Evolutionary conservation across 2,329 filamentous ascomycete species (phyloP).

Genomic region (Colletotrichum sp.): DNA sequence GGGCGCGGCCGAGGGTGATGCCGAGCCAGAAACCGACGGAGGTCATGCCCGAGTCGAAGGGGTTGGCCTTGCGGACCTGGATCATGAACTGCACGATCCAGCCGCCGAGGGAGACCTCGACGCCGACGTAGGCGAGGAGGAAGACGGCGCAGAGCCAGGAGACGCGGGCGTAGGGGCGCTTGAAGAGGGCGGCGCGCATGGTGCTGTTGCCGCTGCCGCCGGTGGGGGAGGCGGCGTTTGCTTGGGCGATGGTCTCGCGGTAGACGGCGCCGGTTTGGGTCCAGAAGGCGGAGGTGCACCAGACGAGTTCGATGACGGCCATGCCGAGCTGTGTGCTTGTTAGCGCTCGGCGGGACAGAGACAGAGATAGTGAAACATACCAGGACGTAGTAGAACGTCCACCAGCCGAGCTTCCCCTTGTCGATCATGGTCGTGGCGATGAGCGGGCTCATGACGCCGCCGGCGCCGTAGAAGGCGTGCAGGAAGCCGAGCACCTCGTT

Average conservation of each 20-base stretch:
- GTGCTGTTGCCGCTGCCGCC: constrained; percentile 26
- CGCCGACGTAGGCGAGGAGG: constrained; percentile 77
- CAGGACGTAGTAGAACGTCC: constrained; percentile 78
- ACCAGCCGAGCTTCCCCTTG: constrained; percentile 67
- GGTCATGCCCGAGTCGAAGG: constrained; percentile 75
- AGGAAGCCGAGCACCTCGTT: constrained; percentile 74
- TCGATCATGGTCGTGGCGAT: constrained; percentile 75
- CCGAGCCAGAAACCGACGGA: constrained; percentile 85
- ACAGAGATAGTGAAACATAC: constrained; percentile 40
- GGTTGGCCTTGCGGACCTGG: constrained; percentile 68
- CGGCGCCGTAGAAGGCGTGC: constrained; percentile 72
- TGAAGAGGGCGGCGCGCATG: constrained; percentile 44
- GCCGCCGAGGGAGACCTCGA: constrained; percentile 77
- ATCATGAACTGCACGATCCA: constrained; percentile 91
- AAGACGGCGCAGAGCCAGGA: constrained; percentile 77
- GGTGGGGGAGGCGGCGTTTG: constrained; percentile 17
- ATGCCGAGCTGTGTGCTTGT: constrained; percentile 47
- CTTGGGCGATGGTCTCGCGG: constrained; percentile 37
- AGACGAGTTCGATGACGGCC: constrained; percentile 58
- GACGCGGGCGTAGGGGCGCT: constrained; percentile 50
- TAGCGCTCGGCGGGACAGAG: neutral
- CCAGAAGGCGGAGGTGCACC: constrained; percentile 62
- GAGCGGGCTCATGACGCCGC: constrained; percentile 72
- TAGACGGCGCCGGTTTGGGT: constrained; percentile 59
- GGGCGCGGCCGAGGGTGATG: constrained; percentile 72